Evolutionary conservation across 1,139 yeast species (phyloP).

Genomic region (Yamadazyma atlantica): DNA sequence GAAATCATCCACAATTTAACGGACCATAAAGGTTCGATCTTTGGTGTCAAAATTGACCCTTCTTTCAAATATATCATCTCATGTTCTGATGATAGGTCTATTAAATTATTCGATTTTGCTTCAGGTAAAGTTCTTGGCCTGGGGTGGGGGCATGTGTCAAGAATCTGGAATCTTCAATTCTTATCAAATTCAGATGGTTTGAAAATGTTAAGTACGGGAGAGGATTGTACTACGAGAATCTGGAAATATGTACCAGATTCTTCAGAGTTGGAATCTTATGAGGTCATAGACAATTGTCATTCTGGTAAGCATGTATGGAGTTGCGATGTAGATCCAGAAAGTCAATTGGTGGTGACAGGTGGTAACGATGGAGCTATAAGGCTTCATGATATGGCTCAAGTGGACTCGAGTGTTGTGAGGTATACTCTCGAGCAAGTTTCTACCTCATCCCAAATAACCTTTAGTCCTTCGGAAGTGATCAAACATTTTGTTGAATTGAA

Average conservation of each 20-base stretch:
- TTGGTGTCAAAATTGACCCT: slow-evolving; percentile 67
- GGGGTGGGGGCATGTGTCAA: slow-evolving; percentile 96
- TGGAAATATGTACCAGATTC: slow-evolving; percentile 53
- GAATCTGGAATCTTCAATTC: slow-evolving; percentile 84
- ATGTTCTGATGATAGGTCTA: slow-evolving; percentile 92
- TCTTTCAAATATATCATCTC: slow-evolving; percentile 61
- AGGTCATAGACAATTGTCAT: slow-evolving; percentile 60
- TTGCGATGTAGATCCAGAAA: slow-evolving; percentile 54
- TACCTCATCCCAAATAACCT: slow-evolving; percentile 20
- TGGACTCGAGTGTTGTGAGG: slow-evolving; percentile 9
- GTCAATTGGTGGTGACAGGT: slow-evolving; percentile 63
- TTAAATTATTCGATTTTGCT: slow-evolving; percentile 66
- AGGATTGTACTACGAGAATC: slow-evolving; percentile 83
- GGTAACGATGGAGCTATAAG: slow-evolving; percentile 89
- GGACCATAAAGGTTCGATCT: slow-evolving; percentile 89
- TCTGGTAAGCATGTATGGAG: slow-evolving; percentile 89
- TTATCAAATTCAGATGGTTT: slow-evolving; percentile 30
- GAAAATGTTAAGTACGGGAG: slow-evolving; percentile 68
- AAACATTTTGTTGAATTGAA: slow-evolving; percentile 57
- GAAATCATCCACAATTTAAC: slow-evolving; percentile 54
- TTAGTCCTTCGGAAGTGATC: slow-evolving; percentile 54
- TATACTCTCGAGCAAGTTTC: slow-evolving; percentile 35
- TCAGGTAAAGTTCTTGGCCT: slow-evolving; percentile 61
- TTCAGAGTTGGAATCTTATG: slow-evolving; percentile 20
- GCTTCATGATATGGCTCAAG: slow-evolving; percentile 49